Conservation (phyloP, 768 basidiomycete species). For the Tricholoma flavovirens region DNA sequence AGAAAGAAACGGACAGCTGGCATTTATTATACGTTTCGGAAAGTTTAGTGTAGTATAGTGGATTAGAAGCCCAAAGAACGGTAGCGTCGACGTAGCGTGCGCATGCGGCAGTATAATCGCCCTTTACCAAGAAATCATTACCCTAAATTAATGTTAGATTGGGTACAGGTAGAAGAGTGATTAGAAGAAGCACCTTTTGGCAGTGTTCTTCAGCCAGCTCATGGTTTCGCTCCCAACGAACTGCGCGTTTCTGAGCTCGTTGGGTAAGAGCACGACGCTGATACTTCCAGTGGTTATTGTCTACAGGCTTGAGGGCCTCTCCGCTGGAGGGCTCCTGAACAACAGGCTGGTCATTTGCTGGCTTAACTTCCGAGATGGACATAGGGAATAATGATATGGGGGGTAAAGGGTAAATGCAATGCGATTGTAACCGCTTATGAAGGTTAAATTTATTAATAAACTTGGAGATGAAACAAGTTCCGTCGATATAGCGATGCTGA, state of each 20-base stretch:
- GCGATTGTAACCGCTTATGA: too few species aligned
- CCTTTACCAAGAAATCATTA: constrained; percentile 24
- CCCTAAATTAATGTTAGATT: constrained; percentile 20
- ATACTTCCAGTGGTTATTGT: neutral
- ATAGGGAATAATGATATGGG: neutral
- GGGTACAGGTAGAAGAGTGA: neutral
- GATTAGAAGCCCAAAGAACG: constrained; percentile 15
- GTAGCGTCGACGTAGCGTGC: constrained; percentile 30
- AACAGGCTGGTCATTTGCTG: neutral
- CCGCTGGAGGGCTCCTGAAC: neutral
- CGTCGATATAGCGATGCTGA: neutral
- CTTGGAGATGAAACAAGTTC: neutral
- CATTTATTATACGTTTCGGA: constrained; percentile 10
- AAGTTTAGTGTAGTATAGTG: constrained; percentile 15
- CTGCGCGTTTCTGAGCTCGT: constrained; percentile 13
- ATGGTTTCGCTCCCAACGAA: constrained; percentile 13
- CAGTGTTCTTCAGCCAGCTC: constrained; percentile 12
- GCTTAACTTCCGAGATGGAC: neutral
- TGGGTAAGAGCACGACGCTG: constrained; percentile 10
- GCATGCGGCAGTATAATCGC: constrained; percentile 28
- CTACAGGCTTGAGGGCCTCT: too few species aligned
- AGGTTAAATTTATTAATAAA: neutral
- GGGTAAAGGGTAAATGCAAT: neutral
- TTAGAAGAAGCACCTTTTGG: constrained; percentile 9
- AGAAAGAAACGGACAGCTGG: constrained; percentile 10